Evolutionary conservation across 2,329 filamentous ascomycete species (phyloP), one percentile per base, ranked within the genome.

Genomic region (Aspergillus clavatus): DNA sequence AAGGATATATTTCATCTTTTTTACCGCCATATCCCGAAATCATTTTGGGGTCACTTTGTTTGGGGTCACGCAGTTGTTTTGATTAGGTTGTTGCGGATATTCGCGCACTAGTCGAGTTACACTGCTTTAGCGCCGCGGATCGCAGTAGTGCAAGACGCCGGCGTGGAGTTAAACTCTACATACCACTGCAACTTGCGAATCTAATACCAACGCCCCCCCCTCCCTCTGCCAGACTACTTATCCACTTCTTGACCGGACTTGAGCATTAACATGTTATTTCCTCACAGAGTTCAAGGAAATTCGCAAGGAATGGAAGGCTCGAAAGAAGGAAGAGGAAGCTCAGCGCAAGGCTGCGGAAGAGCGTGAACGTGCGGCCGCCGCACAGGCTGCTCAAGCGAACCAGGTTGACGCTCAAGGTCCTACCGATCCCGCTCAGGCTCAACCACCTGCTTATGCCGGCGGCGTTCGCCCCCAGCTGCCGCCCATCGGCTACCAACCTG

Each of bases 281-380:
- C 21, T 31, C 42, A 8, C 63, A 97, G 93, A 97, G 70, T 97
- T 98, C 74, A 98, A 98, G 68, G 93, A 98, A 64, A 96, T 97
- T 49, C 87, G 93, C 53, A 97, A 97, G 66, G 91, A 97, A 65
- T 98, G 93, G 93, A 98, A 97, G 75, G 87, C 88, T 29, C 89
- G 93, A 62, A 97, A 97, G 81, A 98, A 98, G 87, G 93, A 97
- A 68, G 91, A 97, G 60, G 91, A 97, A 55, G 84, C 84, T 41
- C 79, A 82, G 58, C 87, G 90, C 62, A 96, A 96, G 75, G 86
- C 86, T 10, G 88, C 90, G 7, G 91, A 97, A 53, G 90, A 96
- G 63, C 79, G 84, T 54, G 79, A 83, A 51, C 86, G 90, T 48
- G 45, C 83, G 83, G 67, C 79, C 8, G 79, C 80, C 23, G 83